Conservation (phyloP, 257 asterid genomes). For the Coffea canephora region DNA sequence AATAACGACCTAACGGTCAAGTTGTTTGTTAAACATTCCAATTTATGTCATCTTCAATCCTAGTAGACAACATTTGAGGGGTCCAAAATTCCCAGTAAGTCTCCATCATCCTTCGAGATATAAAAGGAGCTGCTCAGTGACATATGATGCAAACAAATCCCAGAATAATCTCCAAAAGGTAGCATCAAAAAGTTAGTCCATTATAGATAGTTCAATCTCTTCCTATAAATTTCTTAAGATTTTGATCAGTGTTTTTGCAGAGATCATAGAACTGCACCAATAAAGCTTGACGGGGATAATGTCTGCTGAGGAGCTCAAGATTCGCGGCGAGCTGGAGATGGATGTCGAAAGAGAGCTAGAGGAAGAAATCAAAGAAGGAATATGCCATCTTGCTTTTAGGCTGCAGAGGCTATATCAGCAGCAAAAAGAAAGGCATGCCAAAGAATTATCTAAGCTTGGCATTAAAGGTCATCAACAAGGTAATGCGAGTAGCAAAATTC, state of each 20-base stretch:
- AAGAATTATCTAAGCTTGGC: neutral
- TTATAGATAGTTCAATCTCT: neutral
- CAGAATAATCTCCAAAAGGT: slow-evolving; percentile 6
- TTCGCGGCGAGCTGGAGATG: slow-evolving; percentile 50
- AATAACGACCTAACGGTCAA: slow-evolving; percentile 24
- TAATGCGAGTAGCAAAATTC: neutral
- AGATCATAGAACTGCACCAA: neutral
- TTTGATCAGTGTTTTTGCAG: neutral
- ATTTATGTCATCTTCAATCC: slow-evolving; percentile 30
- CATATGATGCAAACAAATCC: slow-evolving; percentile 1
- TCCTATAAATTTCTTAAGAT: neutral
- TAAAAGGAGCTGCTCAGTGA: slow-evolving; percentile 8
- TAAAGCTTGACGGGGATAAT: slow-evolving; percentile 10
- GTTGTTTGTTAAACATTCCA: slow-evolving; percentile 11
- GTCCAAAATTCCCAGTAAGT: slow-evolving; percentile 17
- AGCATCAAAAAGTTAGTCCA: slow-evolving; percentile 4
- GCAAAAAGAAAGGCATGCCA: slow-evolving; percentile 33
- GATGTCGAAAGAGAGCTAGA: slow-evolving; percentile 58
- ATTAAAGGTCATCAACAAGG: slow-evolving; percentile 1
- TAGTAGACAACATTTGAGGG: slow-evolving; percentile 12
- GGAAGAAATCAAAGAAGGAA: slow-evolving; percentile 63
- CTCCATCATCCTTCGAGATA: slow-evolving; percentile 6
- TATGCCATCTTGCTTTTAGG: slow-evolving; percentile 52
- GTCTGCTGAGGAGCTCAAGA: slow-evolving; percentile 49
- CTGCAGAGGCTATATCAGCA: slow-evolving; percentile 58